Percentiles rank a stretch among this genome's conserved stretches.
These are phyloP conservation scores for Trichosporon ovoides DNA, from an alignment of 1,284 basidiomycete species.

Conservation along the genomic window DNA sequence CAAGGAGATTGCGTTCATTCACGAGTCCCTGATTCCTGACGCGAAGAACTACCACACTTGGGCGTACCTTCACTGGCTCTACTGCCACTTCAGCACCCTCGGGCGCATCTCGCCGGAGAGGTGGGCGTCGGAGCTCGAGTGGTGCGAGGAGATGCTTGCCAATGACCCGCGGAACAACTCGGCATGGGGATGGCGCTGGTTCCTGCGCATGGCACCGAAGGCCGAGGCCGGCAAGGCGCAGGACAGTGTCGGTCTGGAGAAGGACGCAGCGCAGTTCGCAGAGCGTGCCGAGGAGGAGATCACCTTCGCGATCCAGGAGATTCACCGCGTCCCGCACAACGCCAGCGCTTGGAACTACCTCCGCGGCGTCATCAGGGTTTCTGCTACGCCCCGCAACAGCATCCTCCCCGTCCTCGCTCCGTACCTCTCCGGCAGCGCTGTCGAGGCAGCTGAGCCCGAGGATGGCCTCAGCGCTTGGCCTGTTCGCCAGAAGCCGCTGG, in stretches of 20 bases:
- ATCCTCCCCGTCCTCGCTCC: slow-evolving; percentile 60
- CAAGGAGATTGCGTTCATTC: slow-evolving; percentile 72
- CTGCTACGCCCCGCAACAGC: slow-evolving; percentile 53
- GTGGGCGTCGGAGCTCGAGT: slow-evolving; percentile 73
- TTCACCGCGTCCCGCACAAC: slow-evolving; percentile 84
- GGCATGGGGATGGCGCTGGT: slow-evolving; percentile 94
- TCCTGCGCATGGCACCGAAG: slow-evolving; percentile 64
- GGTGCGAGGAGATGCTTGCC: slow-evolving; percentile 67
- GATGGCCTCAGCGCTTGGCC: slow-evolving; percentile 28
- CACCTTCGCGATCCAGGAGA: slow-evolving; percentile 63
- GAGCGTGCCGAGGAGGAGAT: slow-evolving; percentile 51
- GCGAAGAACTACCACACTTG: slow-evolving; percentile 95
- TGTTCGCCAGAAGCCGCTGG: slow-evolving; percentile 51
- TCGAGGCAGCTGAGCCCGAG: slow-evolving; percentile 25
- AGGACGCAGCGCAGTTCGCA: too few relatives aligned
- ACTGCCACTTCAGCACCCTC: slow-evolving; percentile 62
- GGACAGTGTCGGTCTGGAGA: too few relatives aligned
- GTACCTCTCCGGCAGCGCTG: slow-evolving; percentile 52
- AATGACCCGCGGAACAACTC: slow-evolving; percentile 90
- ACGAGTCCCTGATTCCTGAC: slow-evolving; percentile 63
- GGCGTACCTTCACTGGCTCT: slow-evolving; percentile 87
- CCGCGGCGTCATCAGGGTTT: slow-evolving; percentile 54
- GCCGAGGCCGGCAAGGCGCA: slow-evolving; percentile 32
- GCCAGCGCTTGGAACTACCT: slow-evolving; percentile 92
- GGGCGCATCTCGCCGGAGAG: slow-evolving; percentile 53